phyloP scores from a whole-genome alignment of 306 rosid species.

The Dalbergia oliveri region DNA sequence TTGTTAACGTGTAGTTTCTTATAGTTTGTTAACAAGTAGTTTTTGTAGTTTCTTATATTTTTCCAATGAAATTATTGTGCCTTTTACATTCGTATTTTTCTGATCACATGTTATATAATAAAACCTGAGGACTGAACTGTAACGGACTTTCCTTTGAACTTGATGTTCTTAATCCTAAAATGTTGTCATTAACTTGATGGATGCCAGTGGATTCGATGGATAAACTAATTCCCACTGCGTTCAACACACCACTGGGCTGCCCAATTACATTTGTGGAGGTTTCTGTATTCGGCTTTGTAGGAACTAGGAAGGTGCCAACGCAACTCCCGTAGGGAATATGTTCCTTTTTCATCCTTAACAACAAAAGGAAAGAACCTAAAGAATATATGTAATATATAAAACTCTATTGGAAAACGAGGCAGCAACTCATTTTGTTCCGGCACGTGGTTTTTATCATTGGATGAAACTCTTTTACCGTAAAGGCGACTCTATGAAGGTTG shows the following conservation, averaged over 20 bases:
- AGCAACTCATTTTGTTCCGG: neutral
- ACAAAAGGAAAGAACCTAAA: conserved; percentile 33
- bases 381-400: neutral
- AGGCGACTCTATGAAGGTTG: conserved; percentile 3
- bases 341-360: conserved; percentile 53
- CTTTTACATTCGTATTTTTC: conserved; percentile 12
- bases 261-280: conserved; percentile 11
- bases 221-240: neutral
- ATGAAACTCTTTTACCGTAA: neutral
- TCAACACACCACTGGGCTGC: neutral
- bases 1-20: neutral
- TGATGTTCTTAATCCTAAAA: neutral
- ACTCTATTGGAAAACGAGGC: neutral
- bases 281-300: conserved; percentile 35
- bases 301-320: neutral
- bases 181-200: neutral
- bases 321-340: conserved; percentile 34
- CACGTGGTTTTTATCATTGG: conserved; percentile 25
- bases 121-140: neutral
- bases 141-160: neutral
- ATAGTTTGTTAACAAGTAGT: conserved; percentile 7
- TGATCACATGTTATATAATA: neutral
- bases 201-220: neutral
- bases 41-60: conserved; percentile 10
- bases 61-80: neutral